Evolutionary conservation across 2,329 filamentous ascomycete species (phyloP), one percentile per base, ranked within the genome.

Genomic region (Botryosphaeria dothidea): DNA sequence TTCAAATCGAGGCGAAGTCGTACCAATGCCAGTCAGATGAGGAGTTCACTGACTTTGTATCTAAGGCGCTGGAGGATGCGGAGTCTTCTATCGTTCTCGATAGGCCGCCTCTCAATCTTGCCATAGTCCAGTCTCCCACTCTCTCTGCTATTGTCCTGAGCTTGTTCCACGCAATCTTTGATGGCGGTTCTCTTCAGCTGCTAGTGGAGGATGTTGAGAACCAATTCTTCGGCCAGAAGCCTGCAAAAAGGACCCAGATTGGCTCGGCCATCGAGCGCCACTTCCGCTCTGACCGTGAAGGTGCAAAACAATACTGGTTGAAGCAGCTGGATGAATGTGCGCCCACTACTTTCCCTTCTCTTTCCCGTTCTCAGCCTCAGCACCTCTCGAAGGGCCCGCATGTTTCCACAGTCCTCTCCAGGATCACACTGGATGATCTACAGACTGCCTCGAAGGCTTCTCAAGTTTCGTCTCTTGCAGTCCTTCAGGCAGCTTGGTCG

Each of bases 111-210:
- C 23, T 60, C 23, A 62, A 23, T 31, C 64, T 65, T 27, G 54
- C 57, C 34, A 45, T 67, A 17, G 34, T 52, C 45, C 65, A 67
- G n/a, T 73, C 74, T 3, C 74, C 71, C 66, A 65, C 62, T 6
- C 69, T 75, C 34, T 68, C 67, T 3, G 34, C 69, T 13, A 60
- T 83, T 4, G 69, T 80, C 6, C 72, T 86, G 36, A 78, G 78
- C 13, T 84, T 85, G 69, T 92, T 95, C 70, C 92, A 96, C 75
- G 90, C 91, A 2, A 79, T 96, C 0, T 94, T 96, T 69, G 92
- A 96, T 75, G 92, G 90, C 0, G 86, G 90, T 36, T 91, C 91
- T 0, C 88, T 95, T 72, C 79, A 83, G 0, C 80, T 83, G 8
- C 79, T 96, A 0, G 82, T 92, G 23, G 77, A 85, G 0, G 92